A percentile compares a stretch with the other conserved stretches of the same genome.
phyloP scores from a whole-genome alignment of 2,329 filamentous ascomycete species.

The Hyphodiscus sp. region DNA sequence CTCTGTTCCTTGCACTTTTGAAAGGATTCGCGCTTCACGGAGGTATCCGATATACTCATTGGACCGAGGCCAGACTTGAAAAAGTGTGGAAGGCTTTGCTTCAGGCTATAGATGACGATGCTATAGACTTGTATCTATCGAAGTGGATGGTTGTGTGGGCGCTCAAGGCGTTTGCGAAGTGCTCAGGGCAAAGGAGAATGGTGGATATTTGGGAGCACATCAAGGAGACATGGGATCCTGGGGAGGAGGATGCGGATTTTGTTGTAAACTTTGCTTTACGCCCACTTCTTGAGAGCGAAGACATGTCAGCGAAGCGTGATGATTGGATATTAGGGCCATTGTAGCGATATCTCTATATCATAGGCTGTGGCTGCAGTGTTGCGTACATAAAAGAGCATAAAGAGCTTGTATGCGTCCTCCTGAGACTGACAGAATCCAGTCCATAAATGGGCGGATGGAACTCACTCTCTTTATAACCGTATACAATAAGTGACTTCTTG shows the following conservation, averaged over 20 bases:
- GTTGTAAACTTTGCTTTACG: constrained; percentile 20
- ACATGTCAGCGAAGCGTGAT: constrained; percentile 10
- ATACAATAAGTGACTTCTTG: background rate
- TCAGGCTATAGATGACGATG: constrained; percentile 41
- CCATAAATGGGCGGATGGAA: background rate
- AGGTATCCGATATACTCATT: constrained; percentile 56
- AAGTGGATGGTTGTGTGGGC: constrained; percentile 56
- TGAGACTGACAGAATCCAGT: background rate
- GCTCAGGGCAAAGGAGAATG: constrained; percentile 25
- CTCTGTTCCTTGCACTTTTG: constrained; percentile 75
- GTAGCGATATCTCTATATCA: background rate
- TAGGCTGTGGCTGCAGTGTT: background rate
- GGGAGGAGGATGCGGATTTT: constrained; percentile 25
- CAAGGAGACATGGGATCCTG: constrained; percentile 26
- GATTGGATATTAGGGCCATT: constrained; percentile 19
- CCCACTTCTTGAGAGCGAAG: constrained; percentile 13
- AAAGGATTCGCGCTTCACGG: constrained; percentile 76
- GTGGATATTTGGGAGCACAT: constrained; percentile 28
- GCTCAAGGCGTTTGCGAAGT: constrained; percentile 55
- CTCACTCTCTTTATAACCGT: too few relatives aligned
- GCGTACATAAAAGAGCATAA: background rate
- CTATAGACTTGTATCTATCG: constrained; percentile 44
- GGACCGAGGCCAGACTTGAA: constrained; percentile 65
- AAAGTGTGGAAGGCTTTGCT: constrained; percentile 62
- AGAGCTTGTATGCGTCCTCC: background rate